phyloP scores from a whole-genome alignment of 768 basidiomycete genomes.

The Lanmaoa rubissima region DNA sequence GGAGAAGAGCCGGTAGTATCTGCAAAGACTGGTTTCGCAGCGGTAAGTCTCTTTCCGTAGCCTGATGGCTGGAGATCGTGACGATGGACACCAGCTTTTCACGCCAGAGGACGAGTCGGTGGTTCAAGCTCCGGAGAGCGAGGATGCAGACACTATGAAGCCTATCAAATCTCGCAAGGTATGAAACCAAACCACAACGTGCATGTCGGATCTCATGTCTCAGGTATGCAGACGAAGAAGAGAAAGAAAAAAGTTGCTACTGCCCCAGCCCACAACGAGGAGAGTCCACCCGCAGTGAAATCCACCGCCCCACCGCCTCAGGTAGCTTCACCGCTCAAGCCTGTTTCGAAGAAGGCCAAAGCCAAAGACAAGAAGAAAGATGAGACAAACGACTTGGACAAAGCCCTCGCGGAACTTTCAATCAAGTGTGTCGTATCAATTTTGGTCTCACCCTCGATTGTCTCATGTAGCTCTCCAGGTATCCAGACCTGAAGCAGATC shows the following conservation, averaged over 20 bases:
- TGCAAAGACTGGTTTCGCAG: conserved; percentile 40
- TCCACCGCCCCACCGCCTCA: conserved; percentile 19
- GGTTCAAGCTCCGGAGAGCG: conserved; percentile 16
- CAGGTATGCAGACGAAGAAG: conserved; percentile 34
- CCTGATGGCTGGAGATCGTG: conserved; percentile 11
- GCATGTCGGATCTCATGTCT: neutral
- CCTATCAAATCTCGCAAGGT: conserved; percentile 26
- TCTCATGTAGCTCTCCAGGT: conserved; percentile 34
- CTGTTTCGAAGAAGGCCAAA: conserved; percentile 57
- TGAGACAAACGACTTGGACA: conserved; percentile 76
- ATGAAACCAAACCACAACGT: neutral
- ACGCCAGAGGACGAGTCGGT: conserved; percentile 31
- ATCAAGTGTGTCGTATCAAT: conserved; percentile 50
- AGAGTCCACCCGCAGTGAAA: conserved; percentile 2
- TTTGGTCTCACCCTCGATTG: neutral
- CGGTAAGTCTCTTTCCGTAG: conserved; percentile 35
- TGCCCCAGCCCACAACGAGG: conserved; percentile 1
- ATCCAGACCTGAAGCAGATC: conserved; percentile 50
- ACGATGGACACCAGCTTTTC: conserved; percentile 39
- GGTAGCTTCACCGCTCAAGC: conserved; percentile 36
- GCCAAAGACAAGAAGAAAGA: conserved; percentile 62
- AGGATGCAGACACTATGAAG: conserved; percentile 17
- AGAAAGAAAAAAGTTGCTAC: conserved; percentile 37
- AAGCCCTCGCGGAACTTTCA: conserved; percentile 81
- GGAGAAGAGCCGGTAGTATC: conserved; percentile 37